Evolutionary conservation across 1,284 basidiomycete species (phyloP).

Genomic region (Ceratobasidium sp.): DNA sequence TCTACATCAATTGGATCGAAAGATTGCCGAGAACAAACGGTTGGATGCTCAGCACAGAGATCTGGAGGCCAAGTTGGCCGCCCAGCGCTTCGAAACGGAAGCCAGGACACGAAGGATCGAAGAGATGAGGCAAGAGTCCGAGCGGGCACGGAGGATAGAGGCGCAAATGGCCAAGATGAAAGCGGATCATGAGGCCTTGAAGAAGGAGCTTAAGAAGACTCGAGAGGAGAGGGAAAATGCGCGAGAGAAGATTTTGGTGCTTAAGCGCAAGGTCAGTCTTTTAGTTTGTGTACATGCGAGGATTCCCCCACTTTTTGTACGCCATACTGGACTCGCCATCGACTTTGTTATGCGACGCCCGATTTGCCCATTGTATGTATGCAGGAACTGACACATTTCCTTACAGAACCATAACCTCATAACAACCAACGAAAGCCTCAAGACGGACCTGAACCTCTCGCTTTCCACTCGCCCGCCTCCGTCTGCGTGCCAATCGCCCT

Average conservation of each 20-base stretch:
- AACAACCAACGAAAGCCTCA: slow-evolving; percentile 15
- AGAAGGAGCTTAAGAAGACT: slow-evolving; percentile 10
- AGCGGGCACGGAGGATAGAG: background rate
- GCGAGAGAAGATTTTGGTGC: slow-evolving; percentile 1
- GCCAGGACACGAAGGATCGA: too few relatives aligned
- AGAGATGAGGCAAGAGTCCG: too few relatives aligned
- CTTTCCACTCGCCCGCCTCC: background rate
- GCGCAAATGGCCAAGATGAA: slow-evolving; percentile 15
- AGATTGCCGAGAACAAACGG: background rate
- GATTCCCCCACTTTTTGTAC: too few relatives aligned
- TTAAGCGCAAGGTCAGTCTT: slow-evolving; percentile 30
- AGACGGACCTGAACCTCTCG: slow-evolving; percentile 12
- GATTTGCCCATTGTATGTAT: too few relatives aligned
- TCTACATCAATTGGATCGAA: background rate
- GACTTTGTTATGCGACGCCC: too few relatives aligned
- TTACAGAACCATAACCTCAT: background rate
- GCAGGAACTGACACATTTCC: too few relatives aligned
- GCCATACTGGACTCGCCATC: too few relatives aligned
- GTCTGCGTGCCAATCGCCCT: background rate
- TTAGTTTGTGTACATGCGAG: background rate
- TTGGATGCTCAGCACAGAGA: background rate
- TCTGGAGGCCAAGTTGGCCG: too few relatives aligned
- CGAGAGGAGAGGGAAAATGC: slow-evolving; percentile 17
- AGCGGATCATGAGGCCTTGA: slow-evolving; percentile 6
- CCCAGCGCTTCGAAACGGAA: too few relatives aligned